Base-by-base conservation (phyloP, 139 green algal species). In the Ettlia oleoabundans region DNA sequence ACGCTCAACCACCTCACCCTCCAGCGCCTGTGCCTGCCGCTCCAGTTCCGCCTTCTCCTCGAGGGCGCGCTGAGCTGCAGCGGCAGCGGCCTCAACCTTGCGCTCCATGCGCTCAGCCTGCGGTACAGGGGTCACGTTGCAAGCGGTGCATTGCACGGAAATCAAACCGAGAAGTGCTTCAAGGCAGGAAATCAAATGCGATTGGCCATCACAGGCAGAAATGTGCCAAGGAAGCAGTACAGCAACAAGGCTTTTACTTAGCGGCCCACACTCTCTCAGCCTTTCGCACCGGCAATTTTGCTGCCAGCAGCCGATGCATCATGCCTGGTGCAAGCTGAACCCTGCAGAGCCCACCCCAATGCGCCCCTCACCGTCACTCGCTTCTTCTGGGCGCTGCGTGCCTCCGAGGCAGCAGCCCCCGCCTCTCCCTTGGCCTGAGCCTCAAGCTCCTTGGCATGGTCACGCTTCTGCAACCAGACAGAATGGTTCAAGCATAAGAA, bases 11-110 rank as follows among this genome's bases (percentile, higher is more conserved):
- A 28, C 15, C 55, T 32, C 55, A 83, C 77, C 65, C 9, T 22
- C 35, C 72, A 87, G 63, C 26, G 52, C 18, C 51, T 65, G 35
- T 5, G 83, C 83, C 74, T 87, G 6, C 22, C 30, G n/a, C 79
- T 87, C 83, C 37, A 84, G 74, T 65, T 81, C 66, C 0, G 83
- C 83, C 55, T 87, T 87, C 40, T 52, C n/a, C 65, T 80, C 24
- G 33, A 79, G 72, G 28, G 83, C 83, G 1, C 28, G 51, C 52
- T 81, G n/a, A 0, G 83, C 83, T 10, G 58, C 67, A 51, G 41
- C 22, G 38, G 52, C 83, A 0, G 79, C 76, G 9, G 65, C 58
- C 33, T 83, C 66, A 18, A 72, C 76, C 8, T 52, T 37, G 28
- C 75, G 33, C 38, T 52, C 76, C 47, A 87, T 15, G 26, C 66